Conservation (phyloP, 129 eudicot species). For the Smallanthus sonchifolius region DNA sequence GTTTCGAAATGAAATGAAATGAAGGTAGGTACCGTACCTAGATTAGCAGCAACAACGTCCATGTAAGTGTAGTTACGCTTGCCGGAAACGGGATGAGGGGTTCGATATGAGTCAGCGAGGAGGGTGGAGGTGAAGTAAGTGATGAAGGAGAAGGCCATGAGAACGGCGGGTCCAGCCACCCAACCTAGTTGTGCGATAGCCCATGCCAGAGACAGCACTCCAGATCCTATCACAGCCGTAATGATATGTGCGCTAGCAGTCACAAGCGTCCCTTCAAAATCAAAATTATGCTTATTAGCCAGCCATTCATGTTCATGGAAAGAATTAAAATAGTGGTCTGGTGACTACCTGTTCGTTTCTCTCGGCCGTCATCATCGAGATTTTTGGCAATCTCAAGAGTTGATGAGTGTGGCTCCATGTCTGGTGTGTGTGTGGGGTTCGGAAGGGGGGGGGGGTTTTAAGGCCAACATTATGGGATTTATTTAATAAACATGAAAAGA, state of each 20-base stretch:
- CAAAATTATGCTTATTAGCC: no score
- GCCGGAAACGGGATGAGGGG: conserved; percentile 71
- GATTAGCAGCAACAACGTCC: conserved; percentile 67
- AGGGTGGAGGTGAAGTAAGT: conserved; percentile 81
- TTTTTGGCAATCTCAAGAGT: conserved; percentile 43
- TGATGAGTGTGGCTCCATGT: conserved; percentile 14
- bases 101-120: conserved; percentile 67
- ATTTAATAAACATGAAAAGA: background rate
- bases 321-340: no score
- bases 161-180: conserved; percentile 75
- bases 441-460: background rate
- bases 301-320: no score
- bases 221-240: conserved; percentile 96
- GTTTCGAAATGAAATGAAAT: no score
- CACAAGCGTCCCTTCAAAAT: conserved; percentile 10
- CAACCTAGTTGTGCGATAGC: conserved; percentile 89
- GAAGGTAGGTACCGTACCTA: conserved; percentile 39
- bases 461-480: background rate
- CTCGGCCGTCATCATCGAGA: conserved; percentile 84
- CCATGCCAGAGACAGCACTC: conserved; percentile 89
- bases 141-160: conserved; percentile 63
- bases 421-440: background rate
- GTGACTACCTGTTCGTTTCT: conserved; percentile 71
- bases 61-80: conserved; percentile 72
- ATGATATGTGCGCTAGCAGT: conserved; percentile 87